These are phyloP conservation scores for Nigrograna mackinnonii DNA, from an alignment of 2,329 filamentous ascomycete genomes.

Conservation along the genomic window DNA sequence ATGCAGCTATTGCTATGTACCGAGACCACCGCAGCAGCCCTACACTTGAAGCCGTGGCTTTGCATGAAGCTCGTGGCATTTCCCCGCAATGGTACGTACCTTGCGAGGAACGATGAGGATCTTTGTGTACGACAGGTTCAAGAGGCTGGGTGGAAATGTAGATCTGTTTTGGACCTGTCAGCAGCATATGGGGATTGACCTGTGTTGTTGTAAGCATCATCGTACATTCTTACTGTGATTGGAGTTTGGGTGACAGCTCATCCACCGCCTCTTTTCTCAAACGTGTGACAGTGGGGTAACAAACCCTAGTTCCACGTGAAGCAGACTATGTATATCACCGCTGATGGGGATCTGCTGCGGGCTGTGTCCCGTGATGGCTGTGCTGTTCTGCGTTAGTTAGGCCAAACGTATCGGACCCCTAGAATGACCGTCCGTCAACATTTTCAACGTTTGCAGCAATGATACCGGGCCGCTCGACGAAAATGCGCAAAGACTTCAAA, in stretches of 20 bases:
- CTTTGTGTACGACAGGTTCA: conserved; percentile 54
- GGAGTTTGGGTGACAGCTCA: too few species aligned
- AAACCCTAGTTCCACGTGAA: conserved; percentile 45
- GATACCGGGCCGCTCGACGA: conserved; percentile 59
- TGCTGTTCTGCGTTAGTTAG: too few species aligned
- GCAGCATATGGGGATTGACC: conserved; percentile 49
- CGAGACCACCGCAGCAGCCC: conserved; percentile 47
- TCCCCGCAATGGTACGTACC: conserved; percentile 59
- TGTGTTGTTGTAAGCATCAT: conserved; percentile 56
- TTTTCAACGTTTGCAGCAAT: conserved; percentile 28
- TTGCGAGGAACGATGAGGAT: conserved; percentile 52
- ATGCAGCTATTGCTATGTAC: conserved; percentile 39
- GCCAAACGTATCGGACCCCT: conserved; percentile 63
- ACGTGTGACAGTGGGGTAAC: conserved; percentile 57
- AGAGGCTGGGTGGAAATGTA: conserved; percentile 43
- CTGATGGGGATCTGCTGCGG: conserved; percentile 58
- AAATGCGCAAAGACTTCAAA: conserved; percentile 62
- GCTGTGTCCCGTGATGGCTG: conserved; percentile 57
- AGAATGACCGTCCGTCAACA: conserved; percentile 63
- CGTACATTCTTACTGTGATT: too few species aligned
- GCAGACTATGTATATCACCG: conserved; percentile 60
- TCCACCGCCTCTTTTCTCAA: conserved; percentile 55
- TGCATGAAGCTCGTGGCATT: conserved; percentile 60
- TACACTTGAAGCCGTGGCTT: conserved; percentile 47
- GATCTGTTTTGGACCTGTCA: conserved; percentile 31